Evolutionary conservation across 192 early-diverging fungal genomes (phyloP).

Genomic region (Bifiguratus adelaidae): DNA sequence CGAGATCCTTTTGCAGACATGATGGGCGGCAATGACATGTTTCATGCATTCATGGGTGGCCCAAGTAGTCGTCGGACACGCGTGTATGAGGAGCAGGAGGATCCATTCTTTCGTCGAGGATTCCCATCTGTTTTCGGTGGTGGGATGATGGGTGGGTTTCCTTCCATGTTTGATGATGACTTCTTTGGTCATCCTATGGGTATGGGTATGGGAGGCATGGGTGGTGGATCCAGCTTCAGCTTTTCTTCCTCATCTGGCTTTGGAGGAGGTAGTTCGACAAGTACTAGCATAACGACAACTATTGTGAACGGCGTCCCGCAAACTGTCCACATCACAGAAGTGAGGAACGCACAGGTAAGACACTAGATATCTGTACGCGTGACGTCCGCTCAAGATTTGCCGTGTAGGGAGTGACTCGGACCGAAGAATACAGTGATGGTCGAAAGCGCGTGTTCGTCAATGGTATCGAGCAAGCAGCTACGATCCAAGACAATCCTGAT

Average conservation of each 20-base stretch:
- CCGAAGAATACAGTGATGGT: constrained; percentile 4
- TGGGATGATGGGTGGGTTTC: neutral
- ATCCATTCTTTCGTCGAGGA: neutral
- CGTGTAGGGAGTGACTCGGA: neutral
- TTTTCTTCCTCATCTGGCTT: neutral
- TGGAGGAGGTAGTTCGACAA: neutral
- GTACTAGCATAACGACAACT: neutral
- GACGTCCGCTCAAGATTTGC: too few relatives aligned
- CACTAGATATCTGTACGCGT: too few relatives aligned
- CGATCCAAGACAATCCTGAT: too few relatives aligned
- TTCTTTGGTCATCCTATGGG: neutral
- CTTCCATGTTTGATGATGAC: neutral
- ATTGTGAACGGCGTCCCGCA: neutral
- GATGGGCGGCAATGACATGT: constrained; percentile 4
- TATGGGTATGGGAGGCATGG: neutral
- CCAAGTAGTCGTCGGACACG: neutral
- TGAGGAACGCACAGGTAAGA: neutral
- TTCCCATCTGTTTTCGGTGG: neutral
- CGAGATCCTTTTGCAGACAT: constrained; percentile 7
- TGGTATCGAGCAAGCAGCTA: constrained; percentile 11
- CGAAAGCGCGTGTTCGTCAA: constrained; percentile 5
- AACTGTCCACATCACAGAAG: neutral
- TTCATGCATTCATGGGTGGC: neutral
- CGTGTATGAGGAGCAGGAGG: neutral
- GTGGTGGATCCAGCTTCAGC: neutral